Conservation (phyloP, 1,284 basidiomycete genomes). For the Fomitopsis pinicola region DNA sequence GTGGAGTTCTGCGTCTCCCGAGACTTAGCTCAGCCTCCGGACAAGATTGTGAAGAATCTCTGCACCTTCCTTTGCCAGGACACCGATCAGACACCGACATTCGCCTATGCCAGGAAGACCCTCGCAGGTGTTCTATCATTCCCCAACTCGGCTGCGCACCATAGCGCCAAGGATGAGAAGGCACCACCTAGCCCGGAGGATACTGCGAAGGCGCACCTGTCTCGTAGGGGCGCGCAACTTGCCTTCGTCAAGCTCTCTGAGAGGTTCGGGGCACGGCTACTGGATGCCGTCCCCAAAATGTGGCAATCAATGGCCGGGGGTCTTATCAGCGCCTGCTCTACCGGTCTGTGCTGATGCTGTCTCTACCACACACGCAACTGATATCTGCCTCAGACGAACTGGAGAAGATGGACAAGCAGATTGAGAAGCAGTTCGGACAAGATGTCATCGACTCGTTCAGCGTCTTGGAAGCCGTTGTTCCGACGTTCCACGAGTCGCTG, state of each 20-base stretch:
- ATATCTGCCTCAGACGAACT: constrained; percentile 39
- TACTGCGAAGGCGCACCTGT: constrained; percentile 50
- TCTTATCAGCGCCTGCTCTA: constrained; percentile 63
- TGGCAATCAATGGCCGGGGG: constrained; percentile 92
- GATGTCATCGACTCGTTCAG: constrained; percentile 93
- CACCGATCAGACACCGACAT: constrained; percentile 84
- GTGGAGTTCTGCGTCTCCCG: constrained; percentile 80
- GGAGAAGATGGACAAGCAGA: constrained; percentile 53
- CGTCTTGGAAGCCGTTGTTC: constrained; percentile 80
- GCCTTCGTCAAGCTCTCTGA: constrained; percentile 80
- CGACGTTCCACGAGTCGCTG: constrained; percentile 70
- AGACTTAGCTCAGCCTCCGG: constrained; percentile 60
- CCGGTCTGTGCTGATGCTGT: constrained; percentile 40
- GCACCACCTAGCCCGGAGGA: constrained; percentile 40
- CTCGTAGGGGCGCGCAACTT: constrained; percentile 80
- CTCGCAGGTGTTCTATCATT: constrained; percentile 80
- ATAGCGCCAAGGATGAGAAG: constrained; percentile 47
- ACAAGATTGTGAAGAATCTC: constrained; percentile 97
- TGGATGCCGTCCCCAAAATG: constrained; percentile 83
- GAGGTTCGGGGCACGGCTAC: constrained; percentile 72
- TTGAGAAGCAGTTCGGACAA: constrained; percentile 78
- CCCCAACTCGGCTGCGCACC: constrained; percentile 31
- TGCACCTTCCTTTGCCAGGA: constrained; percentile 98
- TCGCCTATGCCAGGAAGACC: constrained; percentile 59
- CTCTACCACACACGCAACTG: background rate